Conservation (phyloP, 192 early-diverging fungal species). For the Coemansia sp. region DNA sequence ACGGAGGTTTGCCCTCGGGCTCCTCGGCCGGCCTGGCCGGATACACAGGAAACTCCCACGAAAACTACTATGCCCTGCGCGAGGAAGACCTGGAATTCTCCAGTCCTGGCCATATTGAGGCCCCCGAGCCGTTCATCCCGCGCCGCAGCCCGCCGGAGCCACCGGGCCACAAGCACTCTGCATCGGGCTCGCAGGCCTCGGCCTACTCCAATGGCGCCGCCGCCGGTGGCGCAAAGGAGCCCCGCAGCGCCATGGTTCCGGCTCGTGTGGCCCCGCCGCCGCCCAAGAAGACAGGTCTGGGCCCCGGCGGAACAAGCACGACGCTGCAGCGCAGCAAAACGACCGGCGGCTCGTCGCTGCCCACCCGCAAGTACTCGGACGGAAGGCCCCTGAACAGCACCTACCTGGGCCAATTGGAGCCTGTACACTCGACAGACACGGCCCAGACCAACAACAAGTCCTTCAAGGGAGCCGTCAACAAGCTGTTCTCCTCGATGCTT, state of each 20-base stretch:
- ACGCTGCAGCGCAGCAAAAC: constrained; percentile 53
- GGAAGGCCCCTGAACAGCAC: constrained; percentile 49
- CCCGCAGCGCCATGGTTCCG: constrained; percentile 23
- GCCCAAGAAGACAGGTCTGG: constrained; percentile 44
- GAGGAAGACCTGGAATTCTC: constrained; percentile 27
- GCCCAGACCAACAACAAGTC: constrained; percentile 48
- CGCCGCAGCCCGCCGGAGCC: constrained; percentile 50
- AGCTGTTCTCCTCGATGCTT: constrained; percentile 52
- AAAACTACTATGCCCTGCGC: constrained; percentile 33
- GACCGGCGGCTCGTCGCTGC: constrained; percentile 28
- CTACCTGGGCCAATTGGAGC: constrained; percentile 51
- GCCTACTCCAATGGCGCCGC: constrained; percentile 26
- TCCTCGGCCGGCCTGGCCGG: constrained; percentile 14
- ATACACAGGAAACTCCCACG: constrained; percentile 16
- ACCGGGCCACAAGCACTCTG: constrained; percentile 30
- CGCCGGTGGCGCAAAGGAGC: constrained; percentile 1
- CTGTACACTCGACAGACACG: constrained; percentile 34
- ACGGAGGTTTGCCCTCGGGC: constrained; percentile 17
- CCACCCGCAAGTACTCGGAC: constrained; percentile 48
- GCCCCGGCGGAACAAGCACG: constrained; percentile 12
- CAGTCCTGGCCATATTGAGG: constrained; percentile 15
- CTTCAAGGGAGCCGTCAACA: constrained; percentile 53
- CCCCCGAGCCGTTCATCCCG: constrained; percentile 44
- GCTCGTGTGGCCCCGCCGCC: constrained; percentile 43
- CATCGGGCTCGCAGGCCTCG: constrained; percentile 12